These are phyloP conservation scores for Penicillium sp. DNA, from an alignment of 2,329 filamentous ascomycete species.

Conservation along the genomic window DNA sequence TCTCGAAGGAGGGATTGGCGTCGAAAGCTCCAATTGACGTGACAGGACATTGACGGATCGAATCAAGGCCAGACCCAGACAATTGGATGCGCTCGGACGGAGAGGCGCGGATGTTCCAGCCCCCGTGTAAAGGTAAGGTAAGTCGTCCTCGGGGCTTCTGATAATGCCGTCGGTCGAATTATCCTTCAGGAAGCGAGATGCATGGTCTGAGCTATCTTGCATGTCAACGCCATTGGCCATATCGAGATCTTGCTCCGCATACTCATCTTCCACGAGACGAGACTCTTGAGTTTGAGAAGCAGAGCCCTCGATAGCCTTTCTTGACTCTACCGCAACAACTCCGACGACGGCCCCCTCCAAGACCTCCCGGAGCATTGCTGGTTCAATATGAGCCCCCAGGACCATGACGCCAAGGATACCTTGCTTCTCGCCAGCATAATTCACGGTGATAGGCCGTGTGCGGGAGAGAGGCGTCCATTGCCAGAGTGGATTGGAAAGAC, in stretches of 20 bases:
- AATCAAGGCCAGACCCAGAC: conserved; percentile 47
- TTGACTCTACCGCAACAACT: conserved; percentile 45
- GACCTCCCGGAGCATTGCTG: conserved; percentile 45
- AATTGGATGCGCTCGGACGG: conserved; percentile 43
- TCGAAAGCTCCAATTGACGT: conserved; percentile 43
- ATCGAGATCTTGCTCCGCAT: conserved; percentile 5
- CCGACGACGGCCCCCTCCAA: conserved; percentile 52
- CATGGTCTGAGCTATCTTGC: conserved; percentile 10
- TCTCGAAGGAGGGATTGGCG: conserved; percentile 38
- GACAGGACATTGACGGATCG: conserved; percentile 36
- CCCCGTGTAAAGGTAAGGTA: conserved; percentile 49
- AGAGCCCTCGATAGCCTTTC: conserved; percentile 24
- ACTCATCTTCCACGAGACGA: conserved; percentile 1
- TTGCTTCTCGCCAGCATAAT: conserved; percentile 41
- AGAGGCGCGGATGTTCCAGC: conserved; percentile 39
- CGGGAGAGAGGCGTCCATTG: conserved; percentile 41
- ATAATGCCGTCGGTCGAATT: conserved; percentile 24
- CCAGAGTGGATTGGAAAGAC: conserved; percentile 38
- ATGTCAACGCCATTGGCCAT: conserved; percentile 16
- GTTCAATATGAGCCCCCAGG: conserved; percentile 45
- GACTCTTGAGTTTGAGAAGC: neutral
- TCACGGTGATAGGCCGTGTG: conserved; percentile 44
- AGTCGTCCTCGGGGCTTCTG: conserved; percentile 37
- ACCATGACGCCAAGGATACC: conserved; percentile 49
- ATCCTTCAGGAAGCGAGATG: neutral